Evolutionary conservation across 345 rosid genomes (phyloP), one percentile per base, ranked within the genome.

Genomic region (Clausena lansium): DNA sequence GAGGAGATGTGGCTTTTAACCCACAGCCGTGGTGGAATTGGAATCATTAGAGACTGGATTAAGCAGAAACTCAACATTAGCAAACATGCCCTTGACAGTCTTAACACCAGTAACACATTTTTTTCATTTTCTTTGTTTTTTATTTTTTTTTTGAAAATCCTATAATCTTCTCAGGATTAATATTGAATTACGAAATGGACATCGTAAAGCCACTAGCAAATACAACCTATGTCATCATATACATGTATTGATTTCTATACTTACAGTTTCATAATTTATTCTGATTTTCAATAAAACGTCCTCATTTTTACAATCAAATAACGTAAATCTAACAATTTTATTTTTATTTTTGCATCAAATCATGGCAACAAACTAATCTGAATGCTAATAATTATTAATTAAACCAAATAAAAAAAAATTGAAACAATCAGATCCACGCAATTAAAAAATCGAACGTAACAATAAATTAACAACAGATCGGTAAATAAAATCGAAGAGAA

Each of bases 341-440:
- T 20, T 71, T 52, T 3, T 3, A 2, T 45, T 47, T n/a, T 71
- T 22, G 24, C 2, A 36, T 41, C 30, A 55, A 58, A 36, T 24
- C 25, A 72, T 22, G 22, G 3, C 65, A 17, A 17, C 57, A 17
- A 52, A 52, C 57, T 52, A 52, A 52, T 52, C 22, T 5, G 57
- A 52, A 52, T 52, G 57, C 6, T 1, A 5, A 52, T 52, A 5
- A 52, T 52, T 52, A 17, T 17, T 5, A 52, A 17, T 52, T 52
- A 52, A 17, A 22, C 57, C 57, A 17, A 52, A 52, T 15, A 14
- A 45, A 13, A 35, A 1, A 4, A 70, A 50, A 7, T 9, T 24
- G 17, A 61, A 60, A 9, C 25, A 27, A 60, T 73, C 77, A 27
- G 77, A 74, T 74, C 77, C 58, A 32, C 0, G 30, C 22, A 24